These are phyloP conservation scores for Ganoderma resinaceum DNA, from an alignment of 1,284 basidiomycete species.

Conservation along the genomic window DNA sequence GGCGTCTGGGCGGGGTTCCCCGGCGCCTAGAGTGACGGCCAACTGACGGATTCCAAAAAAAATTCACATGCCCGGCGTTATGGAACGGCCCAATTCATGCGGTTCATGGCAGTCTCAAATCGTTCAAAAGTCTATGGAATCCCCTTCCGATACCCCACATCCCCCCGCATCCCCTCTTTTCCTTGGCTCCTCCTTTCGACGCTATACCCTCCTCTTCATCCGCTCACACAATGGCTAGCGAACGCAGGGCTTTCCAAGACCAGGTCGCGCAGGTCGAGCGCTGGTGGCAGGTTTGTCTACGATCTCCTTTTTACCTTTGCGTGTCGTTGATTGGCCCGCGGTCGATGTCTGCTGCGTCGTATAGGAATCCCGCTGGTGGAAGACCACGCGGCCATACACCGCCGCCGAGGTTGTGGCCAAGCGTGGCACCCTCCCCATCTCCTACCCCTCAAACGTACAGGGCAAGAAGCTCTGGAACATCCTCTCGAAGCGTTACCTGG, in stretches of 20 bases:
- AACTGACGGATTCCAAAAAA: conserved; percentile 11
- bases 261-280: conserved; percentile 61
- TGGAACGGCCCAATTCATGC: conserved; percentile 20
- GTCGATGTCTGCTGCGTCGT: conserved; percentile 10
- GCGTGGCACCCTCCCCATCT: conserved; percentile 86
- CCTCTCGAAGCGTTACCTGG: conserved; percentile 72
- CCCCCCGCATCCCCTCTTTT: conserved; percentile 14
- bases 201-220: not conserved
- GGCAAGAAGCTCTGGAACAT: conserved; percentile 89
- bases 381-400: conserved; percentile 89
- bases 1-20: conserved; percentile 29
- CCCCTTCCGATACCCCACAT: conserved; percentile 21
- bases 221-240: conserved; percentile 50
- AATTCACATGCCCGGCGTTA: conserved; percentile 28
- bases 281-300: conserved; percentile 86
- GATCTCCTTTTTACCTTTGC: conserved; percentile 1
- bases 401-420: conserved; percentile 95
- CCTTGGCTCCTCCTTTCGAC: not conserved
- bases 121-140: conserved; percentile 23
- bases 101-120: conserved; percentile 25
- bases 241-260: conserved; percentile 52
- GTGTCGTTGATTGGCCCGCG: conserved; percentile 4
- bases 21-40: conserved; percentile 10
- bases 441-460: conserved; percentile 87
- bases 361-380: conserved; percentile 86